phyloP scores from a whole-genome alignment of 352 stramenopile species.

The Phytophthora pisi region DNA sequence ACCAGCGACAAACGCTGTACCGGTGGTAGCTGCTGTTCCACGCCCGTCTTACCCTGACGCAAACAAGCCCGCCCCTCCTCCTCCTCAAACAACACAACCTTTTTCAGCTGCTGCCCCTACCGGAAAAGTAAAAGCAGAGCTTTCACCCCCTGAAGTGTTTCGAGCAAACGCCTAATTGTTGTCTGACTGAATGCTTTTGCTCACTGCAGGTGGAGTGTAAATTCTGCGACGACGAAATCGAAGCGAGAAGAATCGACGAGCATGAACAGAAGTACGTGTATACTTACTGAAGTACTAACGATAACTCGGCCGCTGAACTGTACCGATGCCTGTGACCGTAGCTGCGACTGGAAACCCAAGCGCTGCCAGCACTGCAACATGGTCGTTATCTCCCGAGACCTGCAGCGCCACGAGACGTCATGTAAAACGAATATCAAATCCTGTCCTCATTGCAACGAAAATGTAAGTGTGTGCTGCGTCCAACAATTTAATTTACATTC shows the following conservation, averaged over 20 bases:
- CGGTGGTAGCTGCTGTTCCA: slow-evolving; percentile 4
- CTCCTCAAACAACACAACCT: neutral
- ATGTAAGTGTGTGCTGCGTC: slow-evolving; percentile 29
- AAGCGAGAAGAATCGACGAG: slow-evolving; percentile 48
- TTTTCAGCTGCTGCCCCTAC: neutral
- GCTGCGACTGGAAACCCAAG: slow-evolving; percentile 80
- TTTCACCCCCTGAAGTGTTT: neutral
- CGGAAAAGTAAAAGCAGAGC: slow-evolving; percentile 21
- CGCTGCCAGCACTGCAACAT: slow-evolving; percentile 85
- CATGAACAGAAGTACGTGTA: slow-evolving; percentile 64
- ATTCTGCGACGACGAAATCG: slow-evolving; percentile 82
- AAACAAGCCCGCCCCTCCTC: slow-evolving; percentile 18
- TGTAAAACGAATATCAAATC: slow-evolving; percentile 71
- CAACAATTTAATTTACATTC: neutral
- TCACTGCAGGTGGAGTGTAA: slow-evolving; percentile 64
- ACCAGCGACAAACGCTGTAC: neutral
- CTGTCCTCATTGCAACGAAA: slow-evolving; percentile 75
- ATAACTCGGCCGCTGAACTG: too few species aligned
- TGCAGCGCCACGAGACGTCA: slow-evolving; percentile 63
- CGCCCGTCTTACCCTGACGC: slow-evolving; percentile 4
- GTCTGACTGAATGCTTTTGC: neutral
- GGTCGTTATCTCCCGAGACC: slow-evolving; percentile 76
- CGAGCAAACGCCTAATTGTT: neutral
- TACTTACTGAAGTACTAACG: neutral
- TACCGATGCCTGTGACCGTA: too few species aligned